phyloP scores from a whole-genome alignment of 108 stramenopile species.

The Aurantiochytrium sp. region DNA sequence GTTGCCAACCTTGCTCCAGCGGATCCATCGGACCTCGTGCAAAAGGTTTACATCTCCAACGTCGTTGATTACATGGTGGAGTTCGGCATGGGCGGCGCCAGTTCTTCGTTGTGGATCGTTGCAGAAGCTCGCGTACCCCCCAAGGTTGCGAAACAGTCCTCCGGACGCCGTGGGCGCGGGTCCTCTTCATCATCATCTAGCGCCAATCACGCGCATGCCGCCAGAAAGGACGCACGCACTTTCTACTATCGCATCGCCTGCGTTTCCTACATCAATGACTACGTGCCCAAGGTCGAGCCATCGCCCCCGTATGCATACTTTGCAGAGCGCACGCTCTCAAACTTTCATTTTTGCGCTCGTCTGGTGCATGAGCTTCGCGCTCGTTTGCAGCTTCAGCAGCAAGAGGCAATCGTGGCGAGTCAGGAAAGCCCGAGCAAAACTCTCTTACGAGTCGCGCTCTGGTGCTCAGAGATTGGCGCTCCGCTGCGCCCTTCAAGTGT shows the following conservation, averaged over 20 bases:
- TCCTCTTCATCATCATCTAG: too few species aligned
- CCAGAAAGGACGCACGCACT: background rate
- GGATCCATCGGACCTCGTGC: background rate
- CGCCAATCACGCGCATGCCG: too few species aligned
- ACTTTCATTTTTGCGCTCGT: background rate
- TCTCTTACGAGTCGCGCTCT: background rate
- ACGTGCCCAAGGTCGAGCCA: background rate
- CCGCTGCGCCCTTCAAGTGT: background rate
- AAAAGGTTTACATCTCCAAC: background rate
- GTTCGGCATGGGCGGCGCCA: background rate
- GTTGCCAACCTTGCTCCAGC: background rate
- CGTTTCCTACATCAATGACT: background rate
- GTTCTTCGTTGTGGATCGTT: background rate
- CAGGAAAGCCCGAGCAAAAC: background rate
- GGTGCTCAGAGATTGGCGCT: background rate
- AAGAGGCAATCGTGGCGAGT: background rate
- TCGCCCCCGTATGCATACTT: background rate
- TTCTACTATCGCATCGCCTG: constrained; percentile 2
- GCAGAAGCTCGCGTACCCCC: background rate
- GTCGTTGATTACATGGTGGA: background rate
- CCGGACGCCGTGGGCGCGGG: too few species aligned
- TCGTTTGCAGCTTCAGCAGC: background rate
- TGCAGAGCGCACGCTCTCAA: background rate
- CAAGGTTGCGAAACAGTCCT: too few species aligned
- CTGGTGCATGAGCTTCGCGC: background rate